Base-by-base conservation (phyloP, 23 red algal species). In the Cyanidioschyzon merolae region DNA sequence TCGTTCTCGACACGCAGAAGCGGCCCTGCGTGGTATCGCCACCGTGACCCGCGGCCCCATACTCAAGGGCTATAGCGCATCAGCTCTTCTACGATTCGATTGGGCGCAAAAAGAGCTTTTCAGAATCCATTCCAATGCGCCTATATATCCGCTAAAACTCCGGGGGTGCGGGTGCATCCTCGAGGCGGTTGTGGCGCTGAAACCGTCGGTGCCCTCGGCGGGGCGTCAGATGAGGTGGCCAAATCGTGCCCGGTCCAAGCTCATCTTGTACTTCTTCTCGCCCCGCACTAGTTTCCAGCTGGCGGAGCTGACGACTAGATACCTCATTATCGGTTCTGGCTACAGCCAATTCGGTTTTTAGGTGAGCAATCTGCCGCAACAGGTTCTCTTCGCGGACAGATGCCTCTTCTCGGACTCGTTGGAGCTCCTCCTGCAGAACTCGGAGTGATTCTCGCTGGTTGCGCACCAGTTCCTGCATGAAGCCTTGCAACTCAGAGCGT, bases 281-380 rank as follows among this genome's bases (percentile, higher is more conserved):
- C 12, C 21, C 21, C 45, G 45, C 45, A 21, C 7, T 15, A 54
- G 45, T 15, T 35, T 71, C n/a, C 63, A 71, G 63, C 32, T 35
- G 63, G 30, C 63, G 63, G 16, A 25, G 63, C 63, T 71, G 63
- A 35, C 32, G 63, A 32, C 3, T 27, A 32, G 63, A 71, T 27
- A 71, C 12, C 29, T 71, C 63, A 7, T 27, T 27, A 27, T 71
- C 63, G 16, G 63, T 71, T 25, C 63, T 7, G 7, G 63, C 63
- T 32, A 71, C 63, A 7, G 63, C 63, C 63, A 71, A 35, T 71
- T 71, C 63, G 63, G 63, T 71, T 27, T 71, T 71, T 3, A 71
- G 63, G 32, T 71, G 63, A 25, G 63, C 63, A 12, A 71, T 32
- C 30, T 71, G 63, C n/a, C 63, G 63, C 21, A 71, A 12, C 63